Base-by-base conservation (phyloP, 2,329 filamentous ascomycete species). In the Fusarium transvaalense region DNA sequence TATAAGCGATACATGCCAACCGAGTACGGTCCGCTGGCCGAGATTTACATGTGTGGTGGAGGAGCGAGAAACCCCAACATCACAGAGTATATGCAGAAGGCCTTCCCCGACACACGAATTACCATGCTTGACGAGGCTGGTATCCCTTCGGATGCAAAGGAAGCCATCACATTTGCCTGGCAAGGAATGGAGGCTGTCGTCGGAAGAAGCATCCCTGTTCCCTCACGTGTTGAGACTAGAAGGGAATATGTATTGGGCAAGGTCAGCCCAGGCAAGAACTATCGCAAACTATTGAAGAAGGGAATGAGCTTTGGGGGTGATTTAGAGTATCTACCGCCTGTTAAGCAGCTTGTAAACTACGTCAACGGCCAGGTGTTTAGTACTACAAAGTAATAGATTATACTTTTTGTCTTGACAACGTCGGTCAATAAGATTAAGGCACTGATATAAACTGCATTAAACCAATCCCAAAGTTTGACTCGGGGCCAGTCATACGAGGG, bases 381-480 rank as follows among this genome's bases (percentile, higher is more conserved):
- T 46, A 8, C 27, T 31, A 32, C 13, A 31, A 32, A 46, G 27
- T 31, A 32, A 21, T 46, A 29, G 8, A 12, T 25, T 29, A 29
- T 29, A 7, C 29, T 29, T 29, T 29, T 12, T 9, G 29, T 29
- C 29, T 29, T 29, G 8, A 7, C 10, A 29, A 12, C 8, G 10
- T 29, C 0, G 9, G 6, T 3, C 2, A 21, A 17, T 4, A 42
- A n/a, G 12, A 10, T 6, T n/a, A 23, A n/a, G 12, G 25, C 4
- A 31, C 3, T 19, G n/a, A 6, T 14, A 10, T 21, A 3, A 64
- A 64, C 2, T 64, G 61, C 61, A 64, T 64, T 4, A 64, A 1
- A 7, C 41, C 34, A 12, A 64, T 64, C 4, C 34, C 59, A 35
- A 64, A 64, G 27, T 32, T 64, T 8, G 34, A 37, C 0, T 34